A percentile compares a stretch with the other conserved stretches of the same genome.
These are phyloP conservation scores for Mallotus repandus DNA, from an alignment of 441 rosid genomes.

Conservation along the genomic window DNA sequence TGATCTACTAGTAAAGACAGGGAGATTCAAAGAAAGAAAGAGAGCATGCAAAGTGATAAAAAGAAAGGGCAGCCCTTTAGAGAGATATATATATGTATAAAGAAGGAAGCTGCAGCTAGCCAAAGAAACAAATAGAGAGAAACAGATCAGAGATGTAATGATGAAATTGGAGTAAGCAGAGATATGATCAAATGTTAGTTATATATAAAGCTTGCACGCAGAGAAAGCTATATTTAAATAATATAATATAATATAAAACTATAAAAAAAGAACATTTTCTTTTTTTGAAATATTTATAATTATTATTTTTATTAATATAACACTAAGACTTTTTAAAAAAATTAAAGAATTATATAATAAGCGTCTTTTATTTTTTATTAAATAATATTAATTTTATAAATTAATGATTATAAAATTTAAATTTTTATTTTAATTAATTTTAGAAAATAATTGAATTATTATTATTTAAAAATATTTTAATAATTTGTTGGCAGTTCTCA, in stretches of 20 bases:
- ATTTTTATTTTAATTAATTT: too few species aligned
- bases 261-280: conserved; percentile 12
- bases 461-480: too few species aligned
- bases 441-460: too few species aligned
- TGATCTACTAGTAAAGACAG: too few species aligned
- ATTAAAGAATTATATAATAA: too few species aligned
- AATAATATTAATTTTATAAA: too few species aligned
- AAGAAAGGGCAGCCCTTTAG: conserved; percentile 8
- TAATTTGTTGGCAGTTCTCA: too few species aligned
- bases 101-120: conserved; percentile 5
- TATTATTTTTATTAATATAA: too few species aligned
- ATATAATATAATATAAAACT: background rate
- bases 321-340: too few species aligned
- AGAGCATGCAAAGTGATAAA: conserved; percentile 17
- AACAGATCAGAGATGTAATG: conserved; percentile 12
- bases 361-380: too few species aligned
- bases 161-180: conserved; percentile 30
- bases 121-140: conserved; percentile 11
- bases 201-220: conserved; percentile 33
- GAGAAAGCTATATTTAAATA: conserved; percentile 21
- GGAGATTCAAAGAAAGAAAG: conserved; percentile 13
- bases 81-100: conserved; percentile 18
- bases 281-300: background rate
- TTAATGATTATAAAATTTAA: too few species aligned
- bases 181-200: conserved; percentile 24